These are phyloP conservation scores for Polygonum aviculare DNA, from an alignment of 148 eudicot species.

Conservation along the genomic window DNA sequence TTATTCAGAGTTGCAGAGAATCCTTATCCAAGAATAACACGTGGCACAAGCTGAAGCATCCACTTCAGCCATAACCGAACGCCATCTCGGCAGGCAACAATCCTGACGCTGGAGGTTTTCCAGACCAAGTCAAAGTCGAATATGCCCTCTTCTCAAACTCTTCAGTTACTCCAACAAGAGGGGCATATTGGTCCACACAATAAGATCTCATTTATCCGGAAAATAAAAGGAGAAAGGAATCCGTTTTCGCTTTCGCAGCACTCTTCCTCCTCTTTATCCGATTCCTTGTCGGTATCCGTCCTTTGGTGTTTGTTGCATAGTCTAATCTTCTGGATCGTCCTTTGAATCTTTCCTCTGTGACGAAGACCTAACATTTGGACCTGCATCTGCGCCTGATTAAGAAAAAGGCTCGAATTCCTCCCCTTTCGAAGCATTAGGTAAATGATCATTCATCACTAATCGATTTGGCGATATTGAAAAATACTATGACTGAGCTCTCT, in stretches of 20 bases:
- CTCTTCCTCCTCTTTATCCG: slow-evolving; percentile 8
- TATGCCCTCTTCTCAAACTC: background rate
- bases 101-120: background rate
- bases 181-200: background rate
- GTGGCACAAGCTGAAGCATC: background rate
- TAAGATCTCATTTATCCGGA: background rate
- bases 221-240: background rate
- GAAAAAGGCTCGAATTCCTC: background rate
- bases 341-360: slow-evolving; percentile 2
- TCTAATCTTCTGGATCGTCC: slow-evolving; percentile 5
- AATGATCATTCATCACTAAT: background rate
- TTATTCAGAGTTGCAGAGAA: background rate
- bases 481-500: background rate
- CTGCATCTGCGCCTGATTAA: background rate
- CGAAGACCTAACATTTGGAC: background rate
- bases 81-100: background rate
- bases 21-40: background rate
- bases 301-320: background rate
- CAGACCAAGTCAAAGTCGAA: background rate
- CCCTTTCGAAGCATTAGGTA: background rate
- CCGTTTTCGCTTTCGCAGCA: background rate
- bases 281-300: background rate
- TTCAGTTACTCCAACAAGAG: background rate
- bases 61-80: background rate
- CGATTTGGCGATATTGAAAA: background rate